Conservation (phyloP, 805 yeast species). For the Zygosaccharomyces bailii region DNA sequence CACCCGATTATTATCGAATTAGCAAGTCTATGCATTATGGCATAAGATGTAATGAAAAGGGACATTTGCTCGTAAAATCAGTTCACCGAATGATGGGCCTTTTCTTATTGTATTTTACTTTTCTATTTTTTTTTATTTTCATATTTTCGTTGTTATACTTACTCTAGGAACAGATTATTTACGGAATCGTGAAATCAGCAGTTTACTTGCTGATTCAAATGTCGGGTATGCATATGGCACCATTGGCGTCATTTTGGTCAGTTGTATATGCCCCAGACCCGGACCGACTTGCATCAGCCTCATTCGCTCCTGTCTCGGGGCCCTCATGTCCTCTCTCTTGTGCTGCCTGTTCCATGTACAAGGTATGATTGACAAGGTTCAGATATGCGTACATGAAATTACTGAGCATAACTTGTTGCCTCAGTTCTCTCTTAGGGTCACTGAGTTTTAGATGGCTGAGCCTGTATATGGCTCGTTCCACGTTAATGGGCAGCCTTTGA, state of each 20-base stretch:
- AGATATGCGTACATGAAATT: conserved; percentile 97
- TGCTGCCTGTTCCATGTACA: conserved; percentile 64
- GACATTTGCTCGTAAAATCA: neutral
- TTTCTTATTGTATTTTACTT: too few species aligned
- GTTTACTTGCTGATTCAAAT: conserved; percentile 8
- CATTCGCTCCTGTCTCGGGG: conserved; percentile 5
- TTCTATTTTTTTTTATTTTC: neutral
- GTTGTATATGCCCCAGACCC: conserved; percentile 13
- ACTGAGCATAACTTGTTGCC: conserved; percentile 88
- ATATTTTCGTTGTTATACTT: neutral
- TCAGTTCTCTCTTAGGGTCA: conserved; percentile 83
- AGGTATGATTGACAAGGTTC: conserved; percentile 88
- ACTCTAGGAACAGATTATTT: neutral
- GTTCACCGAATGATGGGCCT: too few species aligned
- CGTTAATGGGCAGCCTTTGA: conserved; percentile 87
- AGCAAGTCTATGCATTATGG: neutral
- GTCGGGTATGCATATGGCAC: conserved; percentile 28
- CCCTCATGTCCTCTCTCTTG: conserved; percentile 27
- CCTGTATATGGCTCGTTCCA: conserved; percentile 92
- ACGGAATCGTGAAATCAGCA: neutral
- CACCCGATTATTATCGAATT: neutral
- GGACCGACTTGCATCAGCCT: neutral
- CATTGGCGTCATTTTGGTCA: conserved; percentile 22
- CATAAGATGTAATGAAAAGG: too few species aligned
- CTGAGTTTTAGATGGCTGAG: conserved; percentile 90